These are phyloP conservation scores for Pseudonitzschia multiseries DNA, from an alignment of 108 stramenopile species.

Conservation along the genomic window DNA sequence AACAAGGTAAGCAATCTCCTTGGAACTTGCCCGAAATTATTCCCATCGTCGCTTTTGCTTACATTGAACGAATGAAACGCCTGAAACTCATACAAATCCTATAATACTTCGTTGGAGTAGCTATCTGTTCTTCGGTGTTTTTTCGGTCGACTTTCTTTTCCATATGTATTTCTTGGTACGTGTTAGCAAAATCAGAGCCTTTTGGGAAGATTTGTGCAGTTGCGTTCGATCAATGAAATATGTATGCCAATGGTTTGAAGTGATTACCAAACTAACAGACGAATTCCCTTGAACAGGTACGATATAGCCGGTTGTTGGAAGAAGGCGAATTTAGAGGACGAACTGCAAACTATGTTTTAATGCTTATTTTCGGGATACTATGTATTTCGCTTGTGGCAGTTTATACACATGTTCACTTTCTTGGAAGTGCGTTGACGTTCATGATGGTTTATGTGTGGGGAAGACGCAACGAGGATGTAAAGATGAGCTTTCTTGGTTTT, in stretches of 20 bases:
- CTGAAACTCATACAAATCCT: not conserved
- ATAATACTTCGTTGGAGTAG: not conserved
- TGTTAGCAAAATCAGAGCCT: slow-evolving; percentile 6
- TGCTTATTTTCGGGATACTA: slow-evolving; percentile 87
- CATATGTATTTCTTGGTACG: slow-evolving; percentile 96
- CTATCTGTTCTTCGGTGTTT: slow-evolving; percentile 97
- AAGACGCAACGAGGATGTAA: slow-evolving; percentile 80
- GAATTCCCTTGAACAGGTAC: slow-evolving; percentile 2
- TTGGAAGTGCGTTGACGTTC: slow-evolving; percentile 93
- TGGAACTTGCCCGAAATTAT: not conserved
- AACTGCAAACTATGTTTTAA: slow-evolving; percentile 89
- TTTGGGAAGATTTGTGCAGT: slow-evolving; percentile 4
- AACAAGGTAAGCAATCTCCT: slow-evolving; percentile 39
- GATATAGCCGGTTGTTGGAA: slow-evolving; percentile 89
- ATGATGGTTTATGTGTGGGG: slow-evolving; percentile 99
- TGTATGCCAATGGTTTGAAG: no score
- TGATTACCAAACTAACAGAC: not conserved
- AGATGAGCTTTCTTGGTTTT: slow-evolving; percentile 94
- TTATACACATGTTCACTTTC: slow-evolving; percentile 82
- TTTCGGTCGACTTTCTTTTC: slow-evolving; percentile 96
- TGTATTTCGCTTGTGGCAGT: slow-evolving; percentile 83
- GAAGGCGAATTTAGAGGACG: slow-evolving; percentile 95
- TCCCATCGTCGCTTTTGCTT: not conserved
- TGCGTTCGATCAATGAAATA: not conserved
- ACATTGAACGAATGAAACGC: not conserved